Base-by-base conservation (phyloP, 495 filamentous ascomycete genomes). In the Aspergillus sclerotioniger region DNA sequence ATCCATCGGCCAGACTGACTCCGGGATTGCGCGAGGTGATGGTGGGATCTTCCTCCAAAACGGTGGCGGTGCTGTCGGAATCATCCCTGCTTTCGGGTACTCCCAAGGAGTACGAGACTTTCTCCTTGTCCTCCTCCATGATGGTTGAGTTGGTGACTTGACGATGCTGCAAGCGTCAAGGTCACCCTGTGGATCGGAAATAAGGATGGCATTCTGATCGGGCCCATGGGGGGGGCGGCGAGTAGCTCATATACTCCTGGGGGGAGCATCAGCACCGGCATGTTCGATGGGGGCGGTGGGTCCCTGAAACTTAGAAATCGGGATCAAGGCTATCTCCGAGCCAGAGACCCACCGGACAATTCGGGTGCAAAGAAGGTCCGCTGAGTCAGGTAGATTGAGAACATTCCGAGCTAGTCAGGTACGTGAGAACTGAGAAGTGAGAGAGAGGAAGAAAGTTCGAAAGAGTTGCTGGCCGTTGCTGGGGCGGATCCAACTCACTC, bases 1-100 rank as follows among this genome's bases (percentile, higher is more conserved):
- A 82, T 53, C 74, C 70, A 28, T 76, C 67, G n/a, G 60, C 62
- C 9, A 72, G 56, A 46, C 62, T 71, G 48, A 47, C 29, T 7
- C 56, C 45, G 19, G 55, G 6, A 25, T 28, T 54, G 10, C 43
- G 51, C 33, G 63, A 54, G 15, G 13, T 7, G 25, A 64, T 10
- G 33, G 70, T 46, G 17, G 56, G 51, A 2, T 72, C 71, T 3
- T 73, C 70, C 6, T 62, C 65, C 3, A 62, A 13, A 31, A 70
- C 51, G 1, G 69, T 73, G 9, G 60, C 62, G 8, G 65, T 66
- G 48, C 73, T 74, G 47, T 71, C 71, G 13, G 65, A 71, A 20
- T 72, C 69, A 54, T 67, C 64, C 28, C 62, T 53, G 45, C 64
- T 47, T 1, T 65, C 63, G 4, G 60, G 51, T 41, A 56, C 52